phyloP scores from a whole-genome alignment of 1,284 basidiomycete genomes.

The Ceratobasidium sp. region DNA sequence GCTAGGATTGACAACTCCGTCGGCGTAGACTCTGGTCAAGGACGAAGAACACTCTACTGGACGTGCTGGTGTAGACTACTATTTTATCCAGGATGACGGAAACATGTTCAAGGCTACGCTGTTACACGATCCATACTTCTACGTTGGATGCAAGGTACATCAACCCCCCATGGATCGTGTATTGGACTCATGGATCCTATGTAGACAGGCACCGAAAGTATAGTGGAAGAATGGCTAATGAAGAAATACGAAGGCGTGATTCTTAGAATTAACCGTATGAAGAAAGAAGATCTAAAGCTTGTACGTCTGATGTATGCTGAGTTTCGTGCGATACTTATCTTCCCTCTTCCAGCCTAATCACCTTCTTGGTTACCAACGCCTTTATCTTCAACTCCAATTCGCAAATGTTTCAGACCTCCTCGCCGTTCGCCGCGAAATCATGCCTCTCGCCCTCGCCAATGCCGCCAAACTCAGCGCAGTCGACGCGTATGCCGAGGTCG shows the following conservation, averaged over 20 bases:
- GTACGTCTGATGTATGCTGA: slow-evolving; percentile 54
- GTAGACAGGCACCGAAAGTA: slow-evolving; percentile 87
- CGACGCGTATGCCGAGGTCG: slow-evolving; percentile 98
- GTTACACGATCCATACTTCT: slow-evolving; percentile 95
- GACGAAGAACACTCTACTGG: slow-evolving; percentile 85
- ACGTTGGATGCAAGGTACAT: slow-evolving; percentile 88
- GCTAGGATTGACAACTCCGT: neutral
- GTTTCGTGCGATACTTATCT: neutral
- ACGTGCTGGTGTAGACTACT: slow-evolving; percentile 93
- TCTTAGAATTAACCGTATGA: slow-evolving; percentile 79
- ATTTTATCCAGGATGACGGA: slow-evolving; percentile 98
- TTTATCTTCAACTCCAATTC: slow-evolving; percentile 92
- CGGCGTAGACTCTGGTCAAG: slow-evolving; percentile 80
- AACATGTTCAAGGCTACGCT: slow-evolving; percentile 96
- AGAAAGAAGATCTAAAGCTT: slow-evolving; percentile 94
- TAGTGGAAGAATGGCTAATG: slow-evolving; percentile 95
- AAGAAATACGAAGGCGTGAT: slow-evolving; percentile 94
- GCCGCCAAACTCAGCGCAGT: slow-evolving; percentile 95
- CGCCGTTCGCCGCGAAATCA: slow-evolving; percentile 85
- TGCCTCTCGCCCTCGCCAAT: slow-evolving; percentile 91
- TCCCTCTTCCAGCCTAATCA: slow-evolving; percentile 80
- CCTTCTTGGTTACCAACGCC: slow-evolving; percentile 88
- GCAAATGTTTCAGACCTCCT: slow-evolving; percentile 94
- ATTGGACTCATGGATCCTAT: neutral
- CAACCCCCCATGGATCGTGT: neutral